Evolutionary conservation across 2,329 filamentous ascomycete species (phyloP).

Genomic region (Pseudopithomyces chartarum): DNA sequence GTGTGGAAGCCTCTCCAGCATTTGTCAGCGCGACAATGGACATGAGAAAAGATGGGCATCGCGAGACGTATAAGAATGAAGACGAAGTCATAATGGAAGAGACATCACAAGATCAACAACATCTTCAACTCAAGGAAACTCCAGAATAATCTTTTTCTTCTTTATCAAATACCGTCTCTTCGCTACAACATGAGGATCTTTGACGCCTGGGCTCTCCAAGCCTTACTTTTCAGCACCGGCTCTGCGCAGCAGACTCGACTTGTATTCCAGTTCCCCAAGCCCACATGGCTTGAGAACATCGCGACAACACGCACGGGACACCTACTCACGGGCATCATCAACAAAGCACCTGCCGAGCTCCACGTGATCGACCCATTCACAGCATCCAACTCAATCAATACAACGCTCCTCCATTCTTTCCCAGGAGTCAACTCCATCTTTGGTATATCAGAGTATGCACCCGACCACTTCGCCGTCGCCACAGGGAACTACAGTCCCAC

Average conservation of each 20-base stretch:
- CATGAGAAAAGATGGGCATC: neutral
- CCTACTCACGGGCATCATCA: neutral
- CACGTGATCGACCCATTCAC: neutral
- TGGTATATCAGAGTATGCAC: slow-evolving; percentile 43
- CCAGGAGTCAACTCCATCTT: slow-evolving; percentile 25
- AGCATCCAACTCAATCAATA: neutral
- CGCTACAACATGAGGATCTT: neutral
- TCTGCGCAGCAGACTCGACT: neutral
- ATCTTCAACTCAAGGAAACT: neutral
- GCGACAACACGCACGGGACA: neutral
- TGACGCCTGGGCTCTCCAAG: neutral
- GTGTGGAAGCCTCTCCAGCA: neutral
- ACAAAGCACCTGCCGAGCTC: neutral
- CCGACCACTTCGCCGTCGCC: slow-evolving; percentile 42
- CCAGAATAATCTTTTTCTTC: neutral
- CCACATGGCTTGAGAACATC: slow-evolving; percentile 3
- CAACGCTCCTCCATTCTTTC: slow-evolving; percentile 34
- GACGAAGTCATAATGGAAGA: neutral
- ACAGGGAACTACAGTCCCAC: slow-evolving; percentile 16
- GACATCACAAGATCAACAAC: neutral
- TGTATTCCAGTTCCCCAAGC: slow-evolving; percentile 2
- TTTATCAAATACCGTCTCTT: no score
- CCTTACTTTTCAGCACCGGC: neutral
- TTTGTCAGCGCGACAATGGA: neutral
- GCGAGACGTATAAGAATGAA: neutral